Evolutionary conservation across 2,329 filamentous ascomycete genomes (phyloP).

Genomic region (Aphanoascus verrucosus): DNA sequence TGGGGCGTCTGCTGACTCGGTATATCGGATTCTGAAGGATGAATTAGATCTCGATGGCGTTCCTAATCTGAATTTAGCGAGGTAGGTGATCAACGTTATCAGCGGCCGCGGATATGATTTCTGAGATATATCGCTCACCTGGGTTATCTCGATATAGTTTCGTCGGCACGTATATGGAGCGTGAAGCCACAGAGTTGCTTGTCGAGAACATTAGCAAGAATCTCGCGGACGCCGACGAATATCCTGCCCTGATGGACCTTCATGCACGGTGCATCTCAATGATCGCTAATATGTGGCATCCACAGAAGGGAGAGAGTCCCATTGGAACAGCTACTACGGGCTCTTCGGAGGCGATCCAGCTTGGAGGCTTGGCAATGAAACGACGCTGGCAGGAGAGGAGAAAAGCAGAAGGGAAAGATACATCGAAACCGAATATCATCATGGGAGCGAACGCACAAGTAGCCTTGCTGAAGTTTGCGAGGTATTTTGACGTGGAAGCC

Average conservation of each 20-base stretch:
- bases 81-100: slow-evolving; percentile 24
- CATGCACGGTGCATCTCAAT: slow-evolving; percentile 60
- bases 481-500: slow-evolving; percentile 64
- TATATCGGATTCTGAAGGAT: slow-evolving; percentile 54
- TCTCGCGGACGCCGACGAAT: slow-evolving; percentile 59
- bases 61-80: slow-evolving; percentile 58
- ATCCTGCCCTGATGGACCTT: slow-evolving; percentile 50
- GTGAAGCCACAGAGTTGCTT: slow-evolving; percentile 54
- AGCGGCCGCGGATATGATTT: no score
- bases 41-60: slow-evolving; percentile 55
- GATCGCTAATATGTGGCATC: slow-evolving; percentile 55
- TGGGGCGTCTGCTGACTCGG: slow-evolving; percentile 43
- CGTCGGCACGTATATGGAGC: slow-evolving; percentile 62
- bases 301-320: slow-evolving; percentile 50
- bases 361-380: slow-evolving; percentile 64
- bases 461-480: slow-evolving; percentile 58
- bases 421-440: slow-evolving; percentile 56
- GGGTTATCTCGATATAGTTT: slow-evolving; percentile 38
- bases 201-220: slow-evolving; percentile 60
- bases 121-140: no score
- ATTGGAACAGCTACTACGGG: slow-evolving; percentile 61
- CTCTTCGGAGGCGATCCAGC: slow-evolving; percentile 59
- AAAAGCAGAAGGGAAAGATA: slow-evolving; percentile 50
- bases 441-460: slow-evolving; percentile 67
- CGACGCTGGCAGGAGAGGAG: slow-evolving; percentile 60